These are phyloP conservation scores for Chalciporus chontae DNA, from an alignment of 768 basidiomycete genomes.

Conservation along the genomic window DNA sequence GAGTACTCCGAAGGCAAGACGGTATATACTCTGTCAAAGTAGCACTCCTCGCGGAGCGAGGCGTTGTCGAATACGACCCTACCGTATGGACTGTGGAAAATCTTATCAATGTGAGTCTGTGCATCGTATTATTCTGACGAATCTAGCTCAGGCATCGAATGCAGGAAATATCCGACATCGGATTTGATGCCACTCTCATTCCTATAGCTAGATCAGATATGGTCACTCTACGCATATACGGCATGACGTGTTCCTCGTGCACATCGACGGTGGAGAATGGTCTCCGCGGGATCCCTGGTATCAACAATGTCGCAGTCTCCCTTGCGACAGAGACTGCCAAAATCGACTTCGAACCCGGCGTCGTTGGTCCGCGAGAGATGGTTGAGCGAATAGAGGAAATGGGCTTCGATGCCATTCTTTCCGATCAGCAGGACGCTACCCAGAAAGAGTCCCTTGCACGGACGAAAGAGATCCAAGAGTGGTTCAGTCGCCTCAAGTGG, in stretches of 20 bases:
- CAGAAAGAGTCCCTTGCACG: slow-evolving; percentile 84
- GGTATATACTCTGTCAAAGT: slow-evolving; percentile 92
- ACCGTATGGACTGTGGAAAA: slow-evolving; percentile 75
- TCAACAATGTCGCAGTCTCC: slow-evolving; percentile 67
- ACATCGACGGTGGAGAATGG: slow-evolving; percentile 72
- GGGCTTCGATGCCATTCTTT: slow-evolving; percentile 87
- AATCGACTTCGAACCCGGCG: slow-evolving; percentile 67
- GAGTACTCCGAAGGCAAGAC: slow-evolving; percentile 73
- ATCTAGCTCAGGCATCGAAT: slow-evolving; percentile 3
- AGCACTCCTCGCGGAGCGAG: slow-evolving; percentile 95
- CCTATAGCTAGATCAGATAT: slow-evolving; percentile 61
- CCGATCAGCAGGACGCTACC: slow-evolving; percentile 75
- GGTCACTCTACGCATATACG: slow-evolving; percentile 77
- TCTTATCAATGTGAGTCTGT: slow-evolving; percentile 55
- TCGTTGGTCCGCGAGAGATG: slow-evolving; percentile 82
- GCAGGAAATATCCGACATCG: slow-evolving; percentile 90
- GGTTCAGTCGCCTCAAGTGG: slow-evolving; percentile 75
- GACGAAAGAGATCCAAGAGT: slow-evolving; percentile 89
- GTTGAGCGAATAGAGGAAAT: slow-evolving; percentile 84
- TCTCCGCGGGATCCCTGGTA: slow-evolving; percentile 67
- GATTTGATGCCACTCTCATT: slow-evolving; percentile 83
- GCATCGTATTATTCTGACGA: not conserved
- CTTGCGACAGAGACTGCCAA: slow-evolving; percentile 74
- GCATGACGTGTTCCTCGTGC: slow-evolving; percentile 89
- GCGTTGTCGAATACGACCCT: slow-evolving; percentile 86